phyloP scores from a whole-genome alignment of 2,329 filamentous ascomycete species.

The Penicillium sp. region DNA sequence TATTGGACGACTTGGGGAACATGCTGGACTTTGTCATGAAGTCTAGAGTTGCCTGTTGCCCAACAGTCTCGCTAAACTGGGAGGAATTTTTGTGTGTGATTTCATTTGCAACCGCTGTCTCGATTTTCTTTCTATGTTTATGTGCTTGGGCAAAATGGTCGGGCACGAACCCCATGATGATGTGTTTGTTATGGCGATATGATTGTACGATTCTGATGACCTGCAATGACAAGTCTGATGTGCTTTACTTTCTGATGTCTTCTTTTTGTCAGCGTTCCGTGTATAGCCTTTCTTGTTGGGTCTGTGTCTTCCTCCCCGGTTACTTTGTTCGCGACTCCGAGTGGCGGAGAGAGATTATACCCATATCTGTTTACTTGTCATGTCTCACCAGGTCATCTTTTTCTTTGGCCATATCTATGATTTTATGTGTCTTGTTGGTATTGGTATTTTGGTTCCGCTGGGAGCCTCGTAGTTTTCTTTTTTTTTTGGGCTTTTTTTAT shows the following conservation, averaged over 20 bases:
- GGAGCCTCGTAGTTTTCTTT: conserved; percentile 1
- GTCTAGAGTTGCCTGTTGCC: neutral
- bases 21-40: neutral
- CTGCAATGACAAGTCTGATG: conserved; percentile 31
- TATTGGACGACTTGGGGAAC: neutral
- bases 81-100: conserved; percentile 22
- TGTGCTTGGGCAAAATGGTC: conserved; percentile 12
- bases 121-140: conserved; percentile 11
- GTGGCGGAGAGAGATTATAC: conserved; percentile 28
- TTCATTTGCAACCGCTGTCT: conserved; percentile 25
- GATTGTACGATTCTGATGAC: conserved; percentile 41
- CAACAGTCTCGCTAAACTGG: conserved; percentile 12
- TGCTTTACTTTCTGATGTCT: conserved; percentile 18
- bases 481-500: conserved; percentile 4
- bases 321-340: conserved; percentile 18
- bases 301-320: conserved; percentile 12
- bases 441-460: neutral
- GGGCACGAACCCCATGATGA: conserved; percentile 1
- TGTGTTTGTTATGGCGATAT: conserved; percentile 30
- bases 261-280: conserved; percentile 18
- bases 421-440: conserved; percentile 2
- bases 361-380: conserved; percentile 24
- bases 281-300: conserved; percentile 17
- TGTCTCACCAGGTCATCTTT: conserved; percentile 25
- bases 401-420: conserved; percentile 18